A percentile compares a stretch with the other conserved stretches of the same genome.
These are phyloP conservation scores for Fusarium coffeatum DNA, from an alignment of 2,329 filamentous ascomycete species.

Conservation along the genomic window DNA sequence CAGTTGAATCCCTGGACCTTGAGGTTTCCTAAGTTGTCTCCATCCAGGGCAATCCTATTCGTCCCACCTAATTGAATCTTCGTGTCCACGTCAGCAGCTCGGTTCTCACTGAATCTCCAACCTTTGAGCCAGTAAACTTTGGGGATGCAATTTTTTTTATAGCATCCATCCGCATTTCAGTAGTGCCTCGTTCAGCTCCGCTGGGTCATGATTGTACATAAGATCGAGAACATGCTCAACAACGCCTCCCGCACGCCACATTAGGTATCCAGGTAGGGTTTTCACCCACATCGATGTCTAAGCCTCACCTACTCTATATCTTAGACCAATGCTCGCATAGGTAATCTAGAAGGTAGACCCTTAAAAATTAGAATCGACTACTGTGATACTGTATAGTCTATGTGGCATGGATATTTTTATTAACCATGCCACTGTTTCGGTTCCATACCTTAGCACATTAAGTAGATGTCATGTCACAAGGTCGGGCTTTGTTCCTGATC, in stretches of 20 bases:
- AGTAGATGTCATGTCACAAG: background rate
- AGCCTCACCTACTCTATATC: background rate
- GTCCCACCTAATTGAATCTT: conserved; percentile 19
- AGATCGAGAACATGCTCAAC: conserved; percentile 5
- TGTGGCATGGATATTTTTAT: background rate
- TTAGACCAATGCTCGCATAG: background rate
- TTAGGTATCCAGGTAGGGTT: background rate
- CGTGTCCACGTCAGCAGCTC: conserved; percentile 42
- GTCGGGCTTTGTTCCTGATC: conserved; percentile 37
- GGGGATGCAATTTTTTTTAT: conserved; percentile 19
- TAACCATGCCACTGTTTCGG: background rate
- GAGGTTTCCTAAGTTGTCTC: conserved; percentile 2
- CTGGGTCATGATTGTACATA: background rate
- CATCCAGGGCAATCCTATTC: conserved; percentile 3
- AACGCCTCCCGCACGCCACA: conserved; percentile 31
- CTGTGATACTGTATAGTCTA: background rate
- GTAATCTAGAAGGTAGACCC: background rate
- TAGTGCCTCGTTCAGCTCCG: conserved; percentile 27
- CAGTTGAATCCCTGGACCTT: conserved; percentile 14
- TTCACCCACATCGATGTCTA: background rate
- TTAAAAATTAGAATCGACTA: background rate
- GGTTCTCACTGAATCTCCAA: conserved; percentile 15
- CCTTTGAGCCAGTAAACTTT: conserved; percentile 5
- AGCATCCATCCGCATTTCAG: conserved; percentile 31
- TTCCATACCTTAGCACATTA: background rate